Base-by-base conservation (phyloP, 2,329 filamentous ascomycete species). In the Paracamarosporium sp. region DNA sequence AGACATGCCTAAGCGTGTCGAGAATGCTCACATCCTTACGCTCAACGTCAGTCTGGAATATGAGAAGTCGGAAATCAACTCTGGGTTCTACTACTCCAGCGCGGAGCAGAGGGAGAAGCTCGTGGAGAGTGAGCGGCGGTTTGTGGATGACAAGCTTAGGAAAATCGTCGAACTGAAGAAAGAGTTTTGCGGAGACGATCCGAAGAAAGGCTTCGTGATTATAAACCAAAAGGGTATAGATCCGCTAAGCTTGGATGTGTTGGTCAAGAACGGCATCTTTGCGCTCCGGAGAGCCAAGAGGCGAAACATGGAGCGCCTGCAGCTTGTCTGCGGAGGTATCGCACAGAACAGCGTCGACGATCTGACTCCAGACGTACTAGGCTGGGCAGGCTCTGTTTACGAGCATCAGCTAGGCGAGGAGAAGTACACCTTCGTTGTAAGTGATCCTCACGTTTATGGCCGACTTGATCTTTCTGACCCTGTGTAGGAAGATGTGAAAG, bases 201-300 rank as follows among this genome's bases (percentile, higher is more conserved):
- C 89, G 8, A 95, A 92, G 81, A 97, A 98, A 85, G 90, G 90
- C 71, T 99, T 99, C 76, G 95, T 98, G 65, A 89, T 99, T 72
- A 92, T 99, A 80, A 99, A 99, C 83, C 95, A 99, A 80, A 99
- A 99, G 85, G 95, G 95, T 62, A 99, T 99, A 68, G 95, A 99
- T 76, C 95, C 95, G 22, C 84, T 99, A 61, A 97, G 93, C 53
- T 85, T 99, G 66, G 95, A 99, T 71, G 93, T 99, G 12, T 83
- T 99, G 57, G 93, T 95, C 64, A 99, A 99, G 88, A 98, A 99
- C 76, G 93, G 93, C 66, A 99, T 99, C 70, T 87, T 98, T 65
- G 95, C 95, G 52, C 86, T 99, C 61, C 88, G 95, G 71, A 87
- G 95, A 76, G 95, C 95, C 38, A 99, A 99, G 89, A 87, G 95